Conservation (phyloP, 306 rosid genomes). For the Crotalaria pallida region DNA sequence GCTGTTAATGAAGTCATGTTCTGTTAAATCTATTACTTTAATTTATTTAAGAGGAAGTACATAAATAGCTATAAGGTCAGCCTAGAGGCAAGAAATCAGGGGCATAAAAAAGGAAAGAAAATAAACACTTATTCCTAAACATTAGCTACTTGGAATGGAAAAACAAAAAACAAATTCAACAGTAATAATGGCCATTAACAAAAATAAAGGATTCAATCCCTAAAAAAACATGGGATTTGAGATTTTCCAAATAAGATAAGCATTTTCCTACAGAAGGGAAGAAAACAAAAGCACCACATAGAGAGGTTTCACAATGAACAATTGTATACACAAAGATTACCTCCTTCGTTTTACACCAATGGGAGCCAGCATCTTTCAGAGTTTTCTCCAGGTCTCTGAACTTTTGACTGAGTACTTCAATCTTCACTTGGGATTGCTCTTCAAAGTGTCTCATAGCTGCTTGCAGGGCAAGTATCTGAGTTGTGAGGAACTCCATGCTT, state of each 20-base stretch:
- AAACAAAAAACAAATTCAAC: too few relatives aligned
- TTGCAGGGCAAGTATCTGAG: constrained; percentile 55
- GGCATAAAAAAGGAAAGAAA: too few relatives aligned
- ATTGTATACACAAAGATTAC: constrained; percentile 31
- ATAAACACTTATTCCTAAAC: too few relatives aligned
- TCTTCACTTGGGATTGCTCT: constrained; percentile 42
- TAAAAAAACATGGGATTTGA: too few relatives aligned
- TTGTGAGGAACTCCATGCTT: constrained; percentile 41
- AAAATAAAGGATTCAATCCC: too few relatives aligned
- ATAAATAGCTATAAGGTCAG: background rate
- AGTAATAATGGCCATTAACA: too few relatives aligned
- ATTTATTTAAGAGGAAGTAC: too few relatives aligned
- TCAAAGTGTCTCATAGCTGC: constrained; percentile 51
- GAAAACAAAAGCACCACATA: constrained; percentile 5
- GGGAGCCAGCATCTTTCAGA: constrained; percentile 51
- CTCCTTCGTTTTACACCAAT: constrained; percentile 57
- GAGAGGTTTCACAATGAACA: background rate
- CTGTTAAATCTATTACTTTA: too few relatives aligned
- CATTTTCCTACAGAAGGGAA: background rate
- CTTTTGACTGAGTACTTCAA: constrained; percentile 47
- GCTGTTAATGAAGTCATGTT: background rate
- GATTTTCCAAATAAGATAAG: too few relatives aligned
- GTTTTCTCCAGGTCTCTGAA: constrained; percentile 42
- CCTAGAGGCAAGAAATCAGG: too few relatives aligned
- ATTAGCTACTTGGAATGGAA: too few relatives aligned